phyloP scores from a whole-genome alignment of 1,284 basidiomycete genomes.

The Cryptococcus depauperatus region DNA sequence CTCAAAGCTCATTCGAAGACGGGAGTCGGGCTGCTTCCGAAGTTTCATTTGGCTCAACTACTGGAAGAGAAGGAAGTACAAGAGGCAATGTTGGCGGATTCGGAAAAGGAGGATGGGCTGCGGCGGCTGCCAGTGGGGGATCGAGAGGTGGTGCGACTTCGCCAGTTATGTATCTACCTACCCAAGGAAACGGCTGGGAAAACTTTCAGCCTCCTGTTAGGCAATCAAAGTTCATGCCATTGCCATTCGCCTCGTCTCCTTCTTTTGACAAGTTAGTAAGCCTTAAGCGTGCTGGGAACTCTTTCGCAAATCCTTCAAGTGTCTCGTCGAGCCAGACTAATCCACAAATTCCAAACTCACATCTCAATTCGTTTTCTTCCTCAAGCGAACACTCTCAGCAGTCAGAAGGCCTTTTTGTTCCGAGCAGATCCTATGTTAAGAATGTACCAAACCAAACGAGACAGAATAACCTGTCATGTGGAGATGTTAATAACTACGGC shows the following conservation, averaged over 20 bases:
- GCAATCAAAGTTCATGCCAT: conserved; percentile 33
- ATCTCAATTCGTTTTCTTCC: conserved; percentile 8
- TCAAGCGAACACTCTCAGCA: conserved; percentile 29
- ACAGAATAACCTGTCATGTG: conserved; percentile 2
- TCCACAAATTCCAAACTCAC: too few species aligned
- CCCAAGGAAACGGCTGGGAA: conserved; percentile 29
- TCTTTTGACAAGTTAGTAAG: conserved; percentile 26
- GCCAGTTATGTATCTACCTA: conserved; percentile 33
- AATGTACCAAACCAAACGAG: conserved; percentile 6
- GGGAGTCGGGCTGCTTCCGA: conserved; percentile 19
- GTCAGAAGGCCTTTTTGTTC: conserved; percentile 18
- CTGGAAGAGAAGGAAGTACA: conserved; percentile 13
- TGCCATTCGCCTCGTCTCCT: conserved; percentile 25
- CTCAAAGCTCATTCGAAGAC: conserved; percentile 20
- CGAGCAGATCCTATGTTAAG: conserved; percentile 26
- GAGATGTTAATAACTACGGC: neutral
- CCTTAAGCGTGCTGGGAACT: neutral
- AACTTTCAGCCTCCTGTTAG: conserved; percentile 31
- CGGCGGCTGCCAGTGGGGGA: conserved; percentile 17
- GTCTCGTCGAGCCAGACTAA: too few species aligned
- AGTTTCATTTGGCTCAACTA: conserved; percentile 14
- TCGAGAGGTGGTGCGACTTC: conserved; percentile 16
- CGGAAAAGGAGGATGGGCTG: conserved; percentile 42
- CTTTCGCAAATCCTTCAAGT: neutral
- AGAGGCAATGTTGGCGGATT: conserved; percentile 20